Base-by-base conservation (phyloP, 2,329 filamentous ascomycete genomes). In the Lachnellula occidentalis region DNA sequence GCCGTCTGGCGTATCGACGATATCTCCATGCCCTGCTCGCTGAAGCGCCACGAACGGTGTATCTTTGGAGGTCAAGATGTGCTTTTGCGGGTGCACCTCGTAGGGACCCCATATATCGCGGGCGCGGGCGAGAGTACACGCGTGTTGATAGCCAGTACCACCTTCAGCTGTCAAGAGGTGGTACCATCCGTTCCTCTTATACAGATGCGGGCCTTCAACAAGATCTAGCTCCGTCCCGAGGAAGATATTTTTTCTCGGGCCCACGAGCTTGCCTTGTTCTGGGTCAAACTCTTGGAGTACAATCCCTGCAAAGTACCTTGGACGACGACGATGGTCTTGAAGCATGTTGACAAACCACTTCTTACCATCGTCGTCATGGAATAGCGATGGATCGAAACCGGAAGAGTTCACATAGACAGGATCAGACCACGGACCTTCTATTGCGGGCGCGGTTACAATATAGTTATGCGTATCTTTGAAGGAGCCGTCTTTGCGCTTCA, bases 401-500 rank as follows among this genome's bases (percentile, higher is more conserved):
- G 79, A 83, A 0, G 78, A 80, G 64, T 84, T 85, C 64, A 75
- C 72, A 61, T 80, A 81, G 6, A 80, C 65, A 0, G 82, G 81
- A 48, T 85, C 81, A 0, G 79, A 82, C 82, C 82, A 85, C 0
- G 81, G 81, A 0, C 82, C 82, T 37, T 78, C 74, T 51, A 85
- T 79, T 5, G 70, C 61, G 0, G 74, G 70, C 1, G 79, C 75
- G 34, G 65, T 78, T 51, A 86, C 77, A 55, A 86, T 83, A 64
- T 85, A 86, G 62, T 85, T 86, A 59, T 78, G 82, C 1, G 79
- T 76, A 61, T 85, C 82, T 66, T 83, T 84, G 74, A 83, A 85
- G 2, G 77, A 80, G 12, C 82, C 83, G 60, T 86, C 83, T 65
- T 85, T 85, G 59, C 82, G 80, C 70, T 85, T 86, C 15, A 86